These are phyloP conservation scores for Kodamaea fungicola DNA, from an alignment of 1,139 yeast species.

Conservation along the genomic window DNA sequence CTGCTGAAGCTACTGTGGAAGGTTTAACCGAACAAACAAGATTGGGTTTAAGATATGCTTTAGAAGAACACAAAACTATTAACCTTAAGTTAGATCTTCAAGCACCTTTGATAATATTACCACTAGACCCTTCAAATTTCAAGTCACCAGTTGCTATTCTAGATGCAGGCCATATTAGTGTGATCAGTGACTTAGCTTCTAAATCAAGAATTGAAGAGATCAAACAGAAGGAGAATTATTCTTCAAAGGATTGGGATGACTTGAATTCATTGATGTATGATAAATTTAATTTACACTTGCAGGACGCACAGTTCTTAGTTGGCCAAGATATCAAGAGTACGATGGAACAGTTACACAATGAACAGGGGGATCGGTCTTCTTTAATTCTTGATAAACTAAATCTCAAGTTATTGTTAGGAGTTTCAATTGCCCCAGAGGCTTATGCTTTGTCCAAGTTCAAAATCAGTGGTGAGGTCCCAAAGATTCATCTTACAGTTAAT, in stretches of 20 bases:
- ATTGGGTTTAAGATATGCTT: slow-evolving; percentile 86
- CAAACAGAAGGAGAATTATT: slow-evolving; percentile 65
- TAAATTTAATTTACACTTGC: slow-evolving; percentile 68
- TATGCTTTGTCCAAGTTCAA: slow-evolving; percentile 67
- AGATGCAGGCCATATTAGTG: slow-evolving; percentile 94
- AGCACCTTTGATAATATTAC: slow-evolving; percentile 90
- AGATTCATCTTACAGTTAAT: slow-evolving; percentile 65
- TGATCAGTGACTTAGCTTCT: slow-evolving; percentile 77
- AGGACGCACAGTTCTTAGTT: slow-evolving; percentile 84
- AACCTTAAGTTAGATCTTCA: slow-evolving; percentile 84
- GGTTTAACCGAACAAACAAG: slow-evolving; percentile 88
- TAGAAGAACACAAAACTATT: slow-evolving; percentile 90
- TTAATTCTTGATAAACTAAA: slow-evolving; percentile 74
- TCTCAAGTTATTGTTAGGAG: slow-evolving; percentile 67
- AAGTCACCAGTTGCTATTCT: slow-evolving; percentile 85
- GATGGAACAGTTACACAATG: slow-evolving; percentile 61
- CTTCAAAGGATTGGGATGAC: slow-evolving; percentile 66
- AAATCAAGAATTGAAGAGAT: slow-evolving; percentile 66
- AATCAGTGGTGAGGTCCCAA: slow-evolving; percentile 79
- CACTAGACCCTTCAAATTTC: slow-evolving; percentile 76
- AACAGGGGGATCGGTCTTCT: slow-evolving; percentile 35
- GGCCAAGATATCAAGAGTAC: slow-evolving; percentile 81
- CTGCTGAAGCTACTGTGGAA: slow-evolving; percentile 93
- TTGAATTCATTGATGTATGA: slow-evolving; percentile 86
- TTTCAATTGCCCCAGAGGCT: slow-evolving; percentile 84